Conservation (phyloP, 768 basidiomycete species). For the Tulasnella sp. region DNA sequence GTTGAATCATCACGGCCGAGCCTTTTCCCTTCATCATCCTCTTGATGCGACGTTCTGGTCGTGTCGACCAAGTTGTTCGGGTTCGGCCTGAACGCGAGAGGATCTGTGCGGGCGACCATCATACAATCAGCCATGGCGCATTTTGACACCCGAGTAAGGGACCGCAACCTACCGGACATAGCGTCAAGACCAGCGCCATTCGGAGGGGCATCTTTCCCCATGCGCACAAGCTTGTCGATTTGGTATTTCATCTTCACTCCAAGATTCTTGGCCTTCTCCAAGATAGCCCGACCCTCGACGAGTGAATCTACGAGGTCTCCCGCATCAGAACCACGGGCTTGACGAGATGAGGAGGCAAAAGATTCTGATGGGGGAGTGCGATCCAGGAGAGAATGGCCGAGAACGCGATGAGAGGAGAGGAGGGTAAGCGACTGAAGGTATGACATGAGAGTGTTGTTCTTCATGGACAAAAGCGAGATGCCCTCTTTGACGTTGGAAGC, state of each 20-base stretch:
- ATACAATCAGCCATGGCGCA: neutral
- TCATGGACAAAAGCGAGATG: constrained; percentile 83
- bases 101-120: constrained; percentile 49
- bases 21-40: constrained; percentile 30
- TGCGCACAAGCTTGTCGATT: constrained; percentile 82
- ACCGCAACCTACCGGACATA: constrained; percentile 48
- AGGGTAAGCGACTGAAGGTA: constrained; percentile 80
- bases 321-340: constrained; percentile 45
- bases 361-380: constrained; percentile 44
- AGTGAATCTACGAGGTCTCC: constrained; percentile 76
- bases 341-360: constrained; percentile 49
- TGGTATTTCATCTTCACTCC: constrained; percentile 89
- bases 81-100: constrained; percentile 86
- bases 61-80: constrained; percentile 56
- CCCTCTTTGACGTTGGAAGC: constrained; percentile 59
- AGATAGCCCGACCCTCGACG: constrained; percentile 68
- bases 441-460: constrained; percentile 73
- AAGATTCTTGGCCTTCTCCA: constrained; percentile 81
- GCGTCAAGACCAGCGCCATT: constrained; percentile 32
- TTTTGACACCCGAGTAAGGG: neutral
- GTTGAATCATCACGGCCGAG: constrained; percentile 22
- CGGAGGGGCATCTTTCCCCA: constrained; percentile 51
- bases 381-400: constrained; percentile 53
- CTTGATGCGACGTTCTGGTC: constrained; percentile 20
- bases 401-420: constrained; percentile 57